These are phyloP conservation scores for Drechslera avenae DNA, from an alignment of 2,329 filamentous ascomycete genomes.

Conservation along the genomic window DNA sequence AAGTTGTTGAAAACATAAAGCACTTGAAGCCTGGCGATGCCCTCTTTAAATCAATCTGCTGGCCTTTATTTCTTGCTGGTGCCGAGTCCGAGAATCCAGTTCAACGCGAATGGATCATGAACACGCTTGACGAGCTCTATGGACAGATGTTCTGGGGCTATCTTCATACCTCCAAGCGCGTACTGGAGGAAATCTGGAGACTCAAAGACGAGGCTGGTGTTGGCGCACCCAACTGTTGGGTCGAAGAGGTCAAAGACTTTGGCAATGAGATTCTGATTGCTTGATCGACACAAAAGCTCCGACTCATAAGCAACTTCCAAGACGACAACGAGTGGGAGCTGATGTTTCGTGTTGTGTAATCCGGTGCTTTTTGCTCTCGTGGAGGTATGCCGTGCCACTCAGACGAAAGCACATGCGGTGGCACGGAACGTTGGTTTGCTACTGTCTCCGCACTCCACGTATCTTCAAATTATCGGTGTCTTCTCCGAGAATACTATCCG, in stretches of 20 bases:
- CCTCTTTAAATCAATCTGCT: conserved; percentile 65
- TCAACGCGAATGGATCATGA: conserved; percentile 59
- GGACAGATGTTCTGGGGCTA: conserved; percentile 48
- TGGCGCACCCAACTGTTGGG: conserved; percentile 40
- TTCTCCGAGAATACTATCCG: neutral
- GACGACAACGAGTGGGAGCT: neutral
- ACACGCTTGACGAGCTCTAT: conserved; percentile 48
- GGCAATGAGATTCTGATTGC: conserved; percentile 43
- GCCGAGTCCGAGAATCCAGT: conserved; percentile 58
- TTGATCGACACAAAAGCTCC: conserved; percentile 15
- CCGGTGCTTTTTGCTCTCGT: neutral
- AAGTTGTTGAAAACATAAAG: conserved; percentile 59
- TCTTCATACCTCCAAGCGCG: conserved; percentile 41
- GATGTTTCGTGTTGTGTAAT: neutral
- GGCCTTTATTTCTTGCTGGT: conserved; percentile 64
- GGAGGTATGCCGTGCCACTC: neutral
- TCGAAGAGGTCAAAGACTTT: conserved; percentile 40
- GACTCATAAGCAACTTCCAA: neutral
- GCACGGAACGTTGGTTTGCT: neutral
- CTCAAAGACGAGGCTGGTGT: conserved; percentile 31
- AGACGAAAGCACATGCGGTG: neutral
- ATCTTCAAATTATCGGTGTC: neutral
- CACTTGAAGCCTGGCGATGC: conserved; percentile 56
- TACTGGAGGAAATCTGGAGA: conserved; percentile 44
- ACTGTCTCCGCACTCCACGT: neutral